Evolutionary conservation across 805 yeast species (phyloP).

Genomic region (Cyberlindnera sargentensis): DNA sequence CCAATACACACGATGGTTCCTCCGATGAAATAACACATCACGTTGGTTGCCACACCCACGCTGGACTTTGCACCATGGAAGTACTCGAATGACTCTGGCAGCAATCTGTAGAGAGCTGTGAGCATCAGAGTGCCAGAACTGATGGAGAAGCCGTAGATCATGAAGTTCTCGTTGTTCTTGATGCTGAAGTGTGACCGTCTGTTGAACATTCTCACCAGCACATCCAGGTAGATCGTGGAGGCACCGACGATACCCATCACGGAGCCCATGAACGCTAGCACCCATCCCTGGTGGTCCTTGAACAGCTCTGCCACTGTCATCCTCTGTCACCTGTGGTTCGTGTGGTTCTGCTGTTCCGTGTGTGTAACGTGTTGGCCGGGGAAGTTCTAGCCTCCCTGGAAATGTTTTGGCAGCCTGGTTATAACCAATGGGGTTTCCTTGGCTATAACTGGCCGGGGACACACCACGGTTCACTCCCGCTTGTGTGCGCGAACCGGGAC

Average conservation of each 20-base stretch:
- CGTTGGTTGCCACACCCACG: conserved; percentile 26
- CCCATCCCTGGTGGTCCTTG: conserved; percentile 45
- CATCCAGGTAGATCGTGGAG: conserved; percentile 54
- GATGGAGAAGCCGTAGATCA: conserved; percentile 68
- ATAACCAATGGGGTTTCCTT: too few species aligned
- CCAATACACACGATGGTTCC: conserved; percentile 58
- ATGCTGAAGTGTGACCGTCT: conserved; percentile 42
- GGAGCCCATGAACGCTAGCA: conserved; percentile 58
- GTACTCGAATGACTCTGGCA: conserved; percentile 61
- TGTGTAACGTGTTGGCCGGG: too few species aligned
- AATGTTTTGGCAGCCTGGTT: too few species aligned
- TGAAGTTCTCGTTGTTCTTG: conserved; percentile 52
- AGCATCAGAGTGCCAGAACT: conserved; percentile 78
- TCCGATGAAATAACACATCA: conserved; percentile 39
- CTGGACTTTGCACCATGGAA: conserved; percentile 24
- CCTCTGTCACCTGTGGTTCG: too few species aligned
- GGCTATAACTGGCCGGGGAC: too few species aligned
- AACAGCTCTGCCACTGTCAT: too few species aligned
- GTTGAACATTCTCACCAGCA: conserved; percentile 40
- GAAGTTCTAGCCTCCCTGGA: too few species aligned
- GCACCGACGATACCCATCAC: conserved; percentile 69
- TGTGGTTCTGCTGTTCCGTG: too few species aligned
- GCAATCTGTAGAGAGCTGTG: conserved; percentile 67
- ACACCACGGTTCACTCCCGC: too few species aligned
- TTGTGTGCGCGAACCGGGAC: too few species aligned